Evolutionary conservation across 495 filamentous ascomycete species (phyloP).

Genomic region (Lophiostoma macrostomum): DNA sequence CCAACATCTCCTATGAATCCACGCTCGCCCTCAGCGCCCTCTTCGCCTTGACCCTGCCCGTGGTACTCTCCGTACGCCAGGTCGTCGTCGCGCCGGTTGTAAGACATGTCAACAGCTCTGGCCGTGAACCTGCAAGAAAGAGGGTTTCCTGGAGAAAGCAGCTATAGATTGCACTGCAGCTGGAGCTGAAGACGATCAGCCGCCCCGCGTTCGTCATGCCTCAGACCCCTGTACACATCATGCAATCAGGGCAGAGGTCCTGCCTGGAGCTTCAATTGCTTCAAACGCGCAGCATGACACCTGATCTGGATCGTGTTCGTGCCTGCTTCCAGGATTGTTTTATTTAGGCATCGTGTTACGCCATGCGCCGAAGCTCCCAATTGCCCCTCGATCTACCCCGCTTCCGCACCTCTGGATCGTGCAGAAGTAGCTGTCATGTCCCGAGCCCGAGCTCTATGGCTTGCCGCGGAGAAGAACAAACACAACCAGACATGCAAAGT

Average conservation of each 20-base stretch:
- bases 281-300: no score
- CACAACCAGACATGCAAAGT: no score
- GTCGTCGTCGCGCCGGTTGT: slow-evolving; percentile 43
- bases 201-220: slow-evolving; percentile 12
- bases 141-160: not conserved
- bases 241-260: not conserved
- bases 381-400: no score
- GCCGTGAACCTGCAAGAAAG: no score
- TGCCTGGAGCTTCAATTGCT: no score
- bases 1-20: slow-evolving; percentile 56
- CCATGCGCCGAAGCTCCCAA: no score
- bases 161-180: not conserved
- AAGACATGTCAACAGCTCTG: slow-evolving; percentile 25
- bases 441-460: no score
- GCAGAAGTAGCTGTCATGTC: not conserved
- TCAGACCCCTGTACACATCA: slow-evolving; percentile 14
- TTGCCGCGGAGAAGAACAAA: not conserved
- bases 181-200: slow-evolving; percentile 1
- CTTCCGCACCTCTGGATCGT: no score
- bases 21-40: slow-evolving; percentile 45
- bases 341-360: no score
- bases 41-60: slow-evolving; percentile 36
- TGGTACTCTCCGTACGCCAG: slow-evolving; percentile 59
- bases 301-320: no score
- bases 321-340: no score